These are phyloP conservation scores for Coemansia sp. DNA, from an alignment of 192 early-diverging fungal species.

Conservation along the genomic window DNA sequence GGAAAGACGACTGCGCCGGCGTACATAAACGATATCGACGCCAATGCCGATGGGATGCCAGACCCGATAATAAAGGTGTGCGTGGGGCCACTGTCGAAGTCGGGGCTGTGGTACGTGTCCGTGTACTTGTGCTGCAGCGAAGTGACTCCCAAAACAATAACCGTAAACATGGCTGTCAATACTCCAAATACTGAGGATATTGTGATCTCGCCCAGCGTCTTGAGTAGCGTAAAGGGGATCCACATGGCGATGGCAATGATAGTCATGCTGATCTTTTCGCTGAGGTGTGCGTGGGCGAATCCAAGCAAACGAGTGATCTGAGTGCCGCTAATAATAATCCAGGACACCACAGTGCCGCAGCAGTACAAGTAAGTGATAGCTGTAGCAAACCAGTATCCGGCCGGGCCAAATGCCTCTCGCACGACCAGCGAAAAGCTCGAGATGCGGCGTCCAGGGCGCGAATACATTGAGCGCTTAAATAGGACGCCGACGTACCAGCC, in stretches of 20 bases:
- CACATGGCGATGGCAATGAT: constrained; percentile 68
- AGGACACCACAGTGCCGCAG: constrained; percentile 72
- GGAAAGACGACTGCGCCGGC: constrained; percentile 85
- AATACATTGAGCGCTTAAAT: constrained; percentile 73
- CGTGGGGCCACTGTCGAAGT: constrained; percentile 27
- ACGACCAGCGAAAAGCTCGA: constrained; percentile 69
- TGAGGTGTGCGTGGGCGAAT: constrained; percentile 46
- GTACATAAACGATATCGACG: constrained; percentile 82
- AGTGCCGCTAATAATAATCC: constrained; percentile 77
- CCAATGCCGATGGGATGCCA: constrained; percentile 77
- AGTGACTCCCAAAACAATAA: constrained; percentile 56
- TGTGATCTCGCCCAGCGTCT: constrained; percentile 80
- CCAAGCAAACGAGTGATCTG: constrained; percentile 66
- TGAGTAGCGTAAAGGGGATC: constrained; percentile 79
- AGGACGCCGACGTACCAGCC: constrained; percentile 77
- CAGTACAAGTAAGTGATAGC: constrained; percentile 61
- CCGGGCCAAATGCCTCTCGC: constrained; percentile 67
- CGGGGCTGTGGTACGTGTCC: constrained; percentile 41
- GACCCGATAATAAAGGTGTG: constrained; percentile 65
- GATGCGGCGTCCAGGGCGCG: constrained; percentile 64
- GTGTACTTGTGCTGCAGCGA: constrained; percentile 49
- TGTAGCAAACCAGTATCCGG: constrained; percentile 66
- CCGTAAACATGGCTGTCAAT: constrained; percentile 65
- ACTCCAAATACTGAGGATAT: constrained; percentile 77
- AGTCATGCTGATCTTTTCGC: constrained; percentile 64